Evolutionary conservation across 1,284 basidiomycete species (phyloP), one percentile per base, ranked within the genome.

Genomic region (Ceratobasidium sp.): DNA sequence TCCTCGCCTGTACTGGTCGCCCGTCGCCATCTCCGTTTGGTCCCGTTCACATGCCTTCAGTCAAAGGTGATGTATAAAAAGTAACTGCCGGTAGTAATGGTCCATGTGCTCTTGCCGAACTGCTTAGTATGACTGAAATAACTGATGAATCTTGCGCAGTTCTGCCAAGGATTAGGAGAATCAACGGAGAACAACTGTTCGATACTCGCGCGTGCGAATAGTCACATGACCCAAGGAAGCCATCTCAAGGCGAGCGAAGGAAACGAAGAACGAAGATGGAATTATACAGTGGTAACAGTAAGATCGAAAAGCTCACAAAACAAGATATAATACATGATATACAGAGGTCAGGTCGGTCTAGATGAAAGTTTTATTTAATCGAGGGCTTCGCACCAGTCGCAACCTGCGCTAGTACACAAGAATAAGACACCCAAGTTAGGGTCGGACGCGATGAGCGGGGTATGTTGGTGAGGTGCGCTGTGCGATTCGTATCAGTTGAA

Each of bases 341-440:
- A n/a, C 27, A 31, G 9, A 63, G 27, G 7, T n/a, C 47, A 19
- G 36, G 36, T 11, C 36, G 11, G 36, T 41, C 36, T 41, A 11
- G 2, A 19, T 48, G 24, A 50, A 24, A 14, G 1, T 5, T 47
- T 29, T 29, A 33, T 24, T 72, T 31, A 72, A 31, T 72, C 67
- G 48, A 72, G 67, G 24, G 54, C 67, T 24, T 59, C 54, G 48
- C 67, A 72, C 67, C 67, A 72, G 47, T 72, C 67, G 29, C 67
- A 72, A 7, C 41, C 54, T n/a, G 41, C 24, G 11, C 56, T 56
- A 2, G 67, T 72, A n/a, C 67, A 72, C 27, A 72, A 41, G 27
- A 72, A 72, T 36, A 72, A 56, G 4, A 45, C 59, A 19, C 67
- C 67, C 27, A 72, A 29, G 56, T 72, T 72, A 8, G 67, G 67